Evolutionary conservation across 768 basidiomycete genomes (phyloP).

Genomic region (Suillus brevipes): DNA sequence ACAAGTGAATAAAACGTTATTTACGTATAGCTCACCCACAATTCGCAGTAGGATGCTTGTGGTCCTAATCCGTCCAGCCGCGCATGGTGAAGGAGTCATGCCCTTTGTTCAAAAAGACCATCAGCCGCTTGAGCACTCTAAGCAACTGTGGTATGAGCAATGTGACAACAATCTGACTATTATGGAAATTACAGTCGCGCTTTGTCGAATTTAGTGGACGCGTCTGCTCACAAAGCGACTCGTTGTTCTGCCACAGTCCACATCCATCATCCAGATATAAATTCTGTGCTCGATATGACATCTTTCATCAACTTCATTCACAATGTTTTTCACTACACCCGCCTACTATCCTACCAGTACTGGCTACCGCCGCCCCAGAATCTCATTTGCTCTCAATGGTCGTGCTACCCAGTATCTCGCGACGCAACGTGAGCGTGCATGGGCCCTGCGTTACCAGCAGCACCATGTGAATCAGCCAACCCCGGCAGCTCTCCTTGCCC

Average conservation of each 20-base stretch:
- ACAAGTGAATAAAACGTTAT: not conserved
- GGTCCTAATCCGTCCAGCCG: not conserved
- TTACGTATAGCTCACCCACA: not conserved
- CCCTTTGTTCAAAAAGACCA: not conserved
- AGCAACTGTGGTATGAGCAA: no score
- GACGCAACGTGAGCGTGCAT: not conserved
- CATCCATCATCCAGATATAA: not conserved
- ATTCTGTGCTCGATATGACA: not conserved
- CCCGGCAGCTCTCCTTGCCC: constrained; percentile 2
- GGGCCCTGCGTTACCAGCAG: not conserved
- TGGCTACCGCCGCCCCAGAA: not conserved
- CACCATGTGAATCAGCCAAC: not conserved
- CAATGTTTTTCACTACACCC: not conserved
- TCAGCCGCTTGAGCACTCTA: no score
- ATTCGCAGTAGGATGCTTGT: not conserved
- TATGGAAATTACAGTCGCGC: not conserved
- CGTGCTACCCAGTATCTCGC: constrained; percentile 30
- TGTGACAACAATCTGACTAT: not conserved
- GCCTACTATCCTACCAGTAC: not conserved
- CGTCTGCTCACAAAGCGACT: not conserved
- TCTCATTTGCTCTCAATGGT: no score
- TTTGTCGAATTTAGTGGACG: not conserved
- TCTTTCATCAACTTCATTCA: not conserved
- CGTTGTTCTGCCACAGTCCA: not conserved
- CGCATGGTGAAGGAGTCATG: not conserved